A percentile compares a stretch with the other conserved stretches of the same genome.
phyloP scores from a whole-genome alignment of 768 basidiomycete species.

The Auriscalpium vulgare region DNA sequence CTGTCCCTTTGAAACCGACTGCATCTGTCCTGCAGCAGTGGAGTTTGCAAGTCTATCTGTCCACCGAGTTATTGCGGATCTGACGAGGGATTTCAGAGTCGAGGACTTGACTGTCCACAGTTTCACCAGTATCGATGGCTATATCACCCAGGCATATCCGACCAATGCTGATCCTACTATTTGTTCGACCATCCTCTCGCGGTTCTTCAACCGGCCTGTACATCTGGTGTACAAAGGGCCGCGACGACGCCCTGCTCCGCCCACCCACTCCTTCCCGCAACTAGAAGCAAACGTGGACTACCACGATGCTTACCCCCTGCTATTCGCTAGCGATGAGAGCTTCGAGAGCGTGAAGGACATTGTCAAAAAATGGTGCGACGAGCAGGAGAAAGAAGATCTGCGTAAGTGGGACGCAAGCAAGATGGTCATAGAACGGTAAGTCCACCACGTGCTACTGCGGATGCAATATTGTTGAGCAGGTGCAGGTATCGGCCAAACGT shows the following conservation, averaged over 20 bases:
- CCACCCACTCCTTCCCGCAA: slow-evolving; percentile 49
- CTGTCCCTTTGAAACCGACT: slow-evolving; percentile 49
- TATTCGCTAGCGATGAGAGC: slow-evolving; percentile 63
- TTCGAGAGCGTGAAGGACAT: slow-evolving; percentile 43
- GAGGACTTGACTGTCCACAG: slow-evolving; percentile 45
- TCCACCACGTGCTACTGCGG: too few species aligned
- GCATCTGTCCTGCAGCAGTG: slow-evolving; percentile 26
- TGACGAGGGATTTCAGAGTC: slow-evolving; percentile 31
- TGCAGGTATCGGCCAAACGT: slow-evolving; percentile 76
- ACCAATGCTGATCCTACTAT: slow-evolving; percentile 25
- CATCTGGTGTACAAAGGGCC: slow-evolving; percentile 65
- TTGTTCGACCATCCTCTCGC: slow-evolving; percentile 49
- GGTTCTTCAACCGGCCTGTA: slow-evolving; percentile 53
- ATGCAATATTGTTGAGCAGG: background rate
- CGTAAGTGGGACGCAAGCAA: slow-evolving; percentile 37
- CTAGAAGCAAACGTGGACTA: slow-evolving; percentile 28
- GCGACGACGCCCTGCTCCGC: slow-evolving; percentile 37
- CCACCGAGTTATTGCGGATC: background rate
- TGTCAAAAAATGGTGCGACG: slow-evolving; percentile 26
- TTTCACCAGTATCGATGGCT: slow-evolving; percentile 48
- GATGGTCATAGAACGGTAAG: slow-evolving; percentile 51
- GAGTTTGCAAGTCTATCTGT: slow-evolving; percentile 40
- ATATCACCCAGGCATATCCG: slow-evolving; percentile 44
- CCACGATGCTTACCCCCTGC: slow-evolving; percentile 67
- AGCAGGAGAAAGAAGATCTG: slow-evolving; percentile 23